A percentile compares a stretch with the other conserved stretches of the same genome.
These are phyloP conservation scores for Exophiala sp. DNA, from an alignment of 2,329 filamentous ascomycete genomes.

Conservation along the genomic window DNA sequence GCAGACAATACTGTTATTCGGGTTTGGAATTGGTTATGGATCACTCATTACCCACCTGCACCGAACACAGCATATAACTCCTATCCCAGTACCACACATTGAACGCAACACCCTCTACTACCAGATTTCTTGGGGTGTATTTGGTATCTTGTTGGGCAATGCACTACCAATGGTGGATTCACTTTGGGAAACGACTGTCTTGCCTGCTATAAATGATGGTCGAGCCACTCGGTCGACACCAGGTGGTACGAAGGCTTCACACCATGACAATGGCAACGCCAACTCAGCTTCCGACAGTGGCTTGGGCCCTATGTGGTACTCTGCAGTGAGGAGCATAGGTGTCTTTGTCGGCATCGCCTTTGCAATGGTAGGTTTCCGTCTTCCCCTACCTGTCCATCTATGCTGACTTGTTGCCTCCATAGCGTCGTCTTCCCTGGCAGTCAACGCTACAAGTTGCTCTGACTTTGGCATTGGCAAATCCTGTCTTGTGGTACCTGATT, in stretches of 20 bases:
- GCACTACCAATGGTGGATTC: conserved; percentile 81
- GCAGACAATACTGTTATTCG: conserved; percentile 66
- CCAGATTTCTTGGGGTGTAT: conserved; percentile 74
- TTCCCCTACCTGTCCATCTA: conserved; percentile 9
- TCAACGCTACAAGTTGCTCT: conserved; percentile 91
- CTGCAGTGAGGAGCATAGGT: conserved; percentile 64
- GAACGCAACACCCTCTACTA: conserved; percentile 62
- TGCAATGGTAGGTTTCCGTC: conserved; percentile 65
- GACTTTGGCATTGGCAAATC: conserved; percentile 85
- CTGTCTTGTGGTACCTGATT: conserved; percentile 92
- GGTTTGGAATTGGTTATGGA: conserved; percentile 79
- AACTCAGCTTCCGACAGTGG: conserved; percentile 32
- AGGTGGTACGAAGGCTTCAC: conserved; percentile 17
- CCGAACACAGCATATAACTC: conserved; percentile 61
- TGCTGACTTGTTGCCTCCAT: conserved; percentile 15
- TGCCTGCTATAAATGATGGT: conserved; percentile 29
- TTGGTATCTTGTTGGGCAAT: conserved; percentile 73
- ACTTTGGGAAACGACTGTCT: conserved; percentile 61
- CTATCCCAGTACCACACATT: conserved; percentile 58
- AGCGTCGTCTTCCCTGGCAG: conserved; percentile 89
- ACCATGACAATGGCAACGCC: conserved; percentile 17
- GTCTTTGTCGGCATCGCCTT: conserved; percentile 72
- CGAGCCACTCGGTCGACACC: conserved; percentile 30
- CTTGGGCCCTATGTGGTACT: conserved; percentile 68
- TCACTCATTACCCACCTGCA: conserved; percentile 76